Percentiles rank a stretch among this genome's conserved stretches.
Conservation (phyloP, 352 stramenopile species). For the Nothophytophthora sp. region DNA sequence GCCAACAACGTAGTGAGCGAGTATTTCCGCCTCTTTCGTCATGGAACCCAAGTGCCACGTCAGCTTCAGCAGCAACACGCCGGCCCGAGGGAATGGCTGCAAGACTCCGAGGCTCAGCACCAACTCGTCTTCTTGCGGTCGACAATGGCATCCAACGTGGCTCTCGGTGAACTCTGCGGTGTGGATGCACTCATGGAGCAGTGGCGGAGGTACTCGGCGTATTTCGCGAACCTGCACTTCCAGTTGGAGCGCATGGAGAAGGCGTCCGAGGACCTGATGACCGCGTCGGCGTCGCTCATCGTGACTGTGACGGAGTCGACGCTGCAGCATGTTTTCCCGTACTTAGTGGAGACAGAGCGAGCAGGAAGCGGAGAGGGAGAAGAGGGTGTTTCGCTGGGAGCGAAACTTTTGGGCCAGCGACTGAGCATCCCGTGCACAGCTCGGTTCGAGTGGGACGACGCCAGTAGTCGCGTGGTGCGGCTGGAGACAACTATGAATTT, state of each 20-base stretch:
- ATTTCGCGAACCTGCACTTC: slow-evolving; percentile 21
- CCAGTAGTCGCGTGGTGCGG: not conserved
- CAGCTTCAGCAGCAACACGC: not conserved
- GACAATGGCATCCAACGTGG: slow-evolving; percentile 16
- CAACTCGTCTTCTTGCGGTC: slow-evolving; percentile 28
- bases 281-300: slow-evolving; percentile 5
- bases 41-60: slow-evolving; percentile 6
- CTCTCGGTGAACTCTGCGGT: slow-evolving; percentile 13
- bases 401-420: slow-evolving; percentile 5
- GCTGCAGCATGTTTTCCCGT: slow-evolving; percentile 13
- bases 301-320: slow-evolving; percentile 15
- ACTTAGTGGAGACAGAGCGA: slow-evolving; percentile 2
- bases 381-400: not conserved
- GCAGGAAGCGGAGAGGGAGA: not conserved
- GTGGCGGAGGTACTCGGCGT: slow-evolving; percentile 28
- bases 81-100: not conserved
- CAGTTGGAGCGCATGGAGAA: slow-evolving; percentile 25
- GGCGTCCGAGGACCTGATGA: slow-evolving; percentile 1
- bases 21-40: slow-evolving; percentile 21
- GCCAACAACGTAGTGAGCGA: slow-evolving; percentile 15
- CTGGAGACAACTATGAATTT: slow-evolving; percentile 14
- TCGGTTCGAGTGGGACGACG: slow-evolving; percentile 14
- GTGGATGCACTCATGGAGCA: slow-evolving; percentile 21
- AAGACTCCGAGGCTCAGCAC: slow-evolving; percentile 14
- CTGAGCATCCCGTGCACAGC: slow-evolving; percentile 6